Evolutionary conservation across 805 yeast species (phyloP), one percentile per base, ranked within the genome.

Genomic region (Allodekkera sacchari): DNA sequence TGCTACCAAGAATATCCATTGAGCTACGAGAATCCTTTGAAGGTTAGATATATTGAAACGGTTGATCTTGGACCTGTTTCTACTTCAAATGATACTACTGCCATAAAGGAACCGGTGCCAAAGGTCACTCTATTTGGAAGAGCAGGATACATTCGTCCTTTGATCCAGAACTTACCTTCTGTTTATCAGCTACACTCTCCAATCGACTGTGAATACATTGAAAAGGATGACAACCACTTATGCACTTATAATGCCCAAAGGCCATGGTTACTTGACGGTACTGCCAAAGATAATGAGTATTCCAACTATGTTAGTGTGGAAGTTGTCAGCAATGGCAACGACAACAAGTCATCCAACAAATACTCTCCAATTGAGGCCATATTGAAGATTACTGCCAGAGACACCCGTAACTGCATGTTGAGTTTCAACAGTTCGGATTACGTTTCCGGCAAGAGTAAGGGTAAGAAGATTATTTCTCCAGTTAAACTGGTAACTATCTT

Each of bases 291-390:
- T 6, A 57, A 59, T 19, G 37, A 49, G 6, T 55, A 59, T 25
- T 47, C 55, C 5, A 64, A 71, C 10, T 71, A 70, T 44, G 46
- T 83, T 40, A 48, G 62, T 8, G 50, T 81, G 6, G 66, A 71
- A 12, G 61, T 78, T 6, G 39, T 77, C 31, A 62, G 63, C 19
- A 66, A 77, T 40, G 66, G 74, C 3, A 61, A 73, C 17, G 31
- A 27, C 21, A 50, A 41, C 13, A 35, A 41, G 14, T 6, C 35
- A 13, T 25, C 25, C 4, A 55, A 45, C 26, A 62, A 66, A 34
- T 81, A 75, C 50, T 77, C 78, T 1, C 83, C 87, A 32, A 61
- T 77, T 36, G 66, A 68, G 13, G 87, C 83, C 1, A 77, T 77
- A 27, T 45, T 85, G 24, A 55, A 55, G 32, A 70, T 85, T 30